Conservation (phyloP, 768 basidiomycete genomes). For the Mycena galopus region DNA sequence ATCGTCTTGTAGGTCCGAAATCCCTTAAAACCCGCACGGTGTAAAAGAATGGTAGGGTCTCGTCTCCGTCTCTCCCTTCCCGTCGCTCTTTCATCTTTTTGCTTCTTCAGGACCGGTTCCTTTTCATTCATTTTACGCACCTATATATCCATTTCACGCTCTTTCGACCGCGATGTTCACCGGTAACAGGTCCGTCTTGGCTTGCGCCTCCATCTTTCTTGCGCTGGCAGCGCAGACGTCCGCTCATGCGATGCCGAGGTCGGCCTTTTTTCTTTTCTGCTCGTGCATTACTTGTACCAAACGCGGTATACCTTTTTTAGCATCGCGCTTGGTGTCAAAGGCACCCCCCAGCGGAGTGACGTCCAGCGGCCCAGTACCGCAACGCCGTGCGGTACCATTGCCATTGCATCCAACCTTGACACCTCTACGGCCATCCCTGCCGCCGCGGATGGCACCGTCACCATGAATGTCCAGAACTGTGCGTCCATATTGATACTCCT, state of each 20-base stretch:
- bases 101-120: slow-evolving; percentile 33
- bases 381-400: slow-evolving; percentile 34
- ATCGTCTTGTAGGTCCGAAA: neutral
- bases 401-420: slow-evolving; percentile 31
- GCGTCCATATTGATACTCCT: neutral
- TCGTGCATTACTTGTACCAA: neutral
- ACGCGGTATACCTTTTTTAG: neutral
- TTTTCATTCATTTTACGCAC: slow-evolving; percentile 8
- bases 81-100: slow-evolving; percentile 1
- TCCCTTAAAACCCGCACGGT: neutral
- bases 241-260: slow-evolving; percentile 32
- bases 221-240: slow-evolving; percentile 28
- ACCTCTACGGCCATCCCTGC: slow-evolving; percentile 35
- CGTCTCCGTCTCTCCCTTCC: neutral
- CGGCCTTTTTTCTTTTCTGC: neutral
- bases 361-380: slow-evolving; percentile 35
- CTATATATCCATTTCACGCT: slow-evolving; percentile 15
- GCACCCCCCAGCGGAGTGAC: slow-evolving; percentile 33
- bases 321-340: slow-evolving; percentile 33
- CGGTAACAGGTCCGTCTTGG: slow-evolving; percentile 23
- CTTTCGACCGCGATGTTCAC: slow-evolving; percentile 28
- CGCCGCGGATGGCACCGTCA: slow-evolving; percentile 47
- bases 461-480: slow-evolving; percentile 47
- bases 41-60: neutral
- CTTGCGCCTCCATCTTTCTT: slow-evolving; percentile 30